Conservation (phyloP, 805 yeast genomes). For the Grigorovia humatica region DNA sequence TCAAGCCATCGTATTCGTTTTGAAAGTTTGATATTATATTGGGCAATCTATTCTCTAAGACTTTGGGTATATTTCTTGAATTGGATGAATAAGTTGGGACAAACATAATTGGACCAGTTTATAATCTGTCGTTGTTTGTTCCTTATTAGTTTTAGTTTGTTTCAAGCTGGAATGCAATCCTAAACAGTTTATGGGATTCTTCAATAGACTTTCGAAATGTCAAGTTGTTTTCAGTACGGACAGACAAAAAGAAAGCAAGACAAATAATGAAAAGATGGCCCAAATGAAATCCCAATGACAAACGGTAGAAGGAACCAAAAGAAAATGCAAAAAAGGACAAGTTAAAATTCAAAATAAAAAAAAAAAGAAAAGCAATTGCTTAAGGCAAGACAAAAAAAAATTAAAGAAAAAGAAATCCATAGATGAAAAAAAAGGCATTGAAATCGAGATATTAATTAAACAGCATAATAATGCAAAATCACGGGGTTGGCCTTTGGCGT, state of each 20-base stretch:
- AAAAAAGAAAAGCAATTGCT: too few relatives aligned
- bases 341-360: too few relatives aligned
- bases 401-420: background rate
- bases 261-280: too few relatives aligned
- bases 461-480: background rate
- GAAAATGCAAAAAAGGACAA: too few relatives aligned
- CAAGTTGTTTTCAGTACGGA: too few relatives aligned
- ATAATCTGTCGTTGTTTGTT: background rate
- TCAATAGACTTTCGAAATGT: too few relatives aligned
- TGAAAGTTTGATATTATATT: constrained; percentile 7
- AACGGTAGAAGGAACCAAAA: too few relatives aligned
- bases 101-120: background rate
- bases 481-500: background rate
- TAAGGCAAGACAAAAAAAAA: too few relatives aligned
- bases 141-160: background rate
- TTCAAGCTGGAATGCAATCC: too few relatives aligned
- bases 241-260: too few relatives aligned
- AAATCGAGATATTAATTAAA: background rate
- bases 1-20: constrained; percentile 4
- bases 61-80: constrained; percentile 5
- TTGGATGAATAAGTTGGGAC: constrained; percentile 8
- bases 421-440: background rate
- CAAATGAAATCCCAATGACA: too few relatives aligned
- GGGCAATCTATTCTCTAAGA: constrained; percentile 3
- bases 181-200: too few relatives aligned